phyloP scores from a whole-genome alignment of 1,284 basidiomycete species.

The Pseudozyma sp. region DNA sequence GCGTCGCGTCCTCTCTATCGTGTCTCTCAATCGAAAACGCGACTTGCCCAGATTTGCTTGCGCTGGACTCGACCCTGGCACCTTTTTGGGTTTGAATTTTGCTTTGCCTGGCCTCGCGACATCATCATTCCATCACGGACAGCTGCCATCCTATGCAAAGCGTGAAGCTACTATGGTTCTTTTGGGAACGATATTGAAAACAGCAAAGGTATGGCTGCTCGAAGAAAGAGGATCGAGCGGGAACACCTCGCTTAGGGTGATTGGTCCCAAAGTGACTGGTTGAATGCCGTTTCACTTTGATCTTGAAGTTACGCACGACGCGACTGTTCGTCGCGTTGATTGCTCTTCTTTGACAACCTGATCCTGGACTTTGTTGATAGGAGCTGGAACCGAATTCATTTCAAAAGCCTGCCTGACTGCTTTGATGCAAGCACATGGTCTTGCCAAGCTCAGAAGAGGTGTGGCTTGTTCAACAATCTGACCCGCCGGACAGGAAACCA shows the following conservation, averaged over 20 bases:
- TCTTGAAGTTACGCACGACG: background rate
- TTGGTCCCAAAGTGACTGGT: constrained; percentile 6
- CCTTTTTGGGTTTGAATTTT: background rate
- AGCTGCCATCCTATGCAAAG: too few species aligned
- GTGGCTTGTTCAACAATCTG: too few species aligned
- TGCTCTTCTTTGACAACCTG: constrained; percentile 2
- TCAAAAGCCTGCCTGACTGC: too few species aligned
- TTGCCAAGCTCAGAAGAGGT: too few species aligned
- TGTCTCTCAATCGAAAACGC: constrained; percentile 1
- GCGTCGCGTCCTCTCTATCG: too few species aligned
- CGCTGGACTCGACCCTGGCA: background rate
- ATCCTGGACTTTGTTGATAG: background rate
- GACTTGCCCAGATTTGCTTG: constrained; percentile 7
- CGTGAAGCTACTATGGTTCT: too few species aligned
- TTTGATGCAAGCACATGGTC: too few species aligned
- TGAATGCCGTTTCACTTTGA: background rate
- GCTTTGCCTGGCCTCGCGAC: too few species aligned
- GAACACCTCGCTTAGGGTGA: constrained; percentile 2
- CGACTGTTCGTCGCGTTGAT: constrained; percentile 17
- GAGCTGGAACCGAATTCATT: too few species aligned
- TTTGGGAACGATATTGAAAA: too few species aligned
- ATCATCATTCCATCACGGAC: too few species aligned
- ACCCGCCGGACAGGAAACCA: too few species aligned
- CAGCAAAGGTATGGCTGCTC: background rate
- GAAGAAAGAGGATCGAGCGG: constrained; percentile 4